A percentile compares a stretch with the other conserved stretches of the same genome.
Conservation (phyloP, 2,329 filamentous ascomycete genomes). For the Alternaria sp. region DNA sequence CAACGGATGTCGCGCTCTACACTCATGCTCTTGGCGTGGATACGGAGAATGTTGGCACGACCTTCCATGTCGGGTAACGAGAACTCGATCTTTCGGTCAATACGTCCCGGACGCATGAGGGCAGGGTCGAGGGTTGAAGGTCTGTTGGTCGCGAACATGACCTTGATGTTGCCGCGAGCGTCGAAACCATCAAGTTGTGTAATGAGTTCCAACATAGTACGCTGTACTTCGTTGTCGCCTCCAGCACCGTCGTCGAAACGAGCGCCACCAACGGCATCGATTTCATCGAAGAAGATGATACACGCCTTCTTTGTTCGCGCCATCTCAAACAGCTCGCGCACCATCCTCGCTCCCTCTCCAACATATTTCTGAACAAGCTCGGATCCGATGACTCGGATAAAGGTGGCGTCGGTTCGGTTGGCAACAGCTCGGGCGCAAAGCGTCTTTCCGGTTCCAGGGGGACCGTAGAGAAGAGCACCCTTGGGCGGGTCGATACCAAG, state of each 20-base stretch:
- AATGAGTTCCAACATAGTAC: conserved; percentile 97
- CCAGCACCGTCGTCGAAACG: conserved; percentile 97
- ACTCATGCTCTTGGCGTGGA: conserved; percentile 99
- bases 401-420: conserved; percentile 97
- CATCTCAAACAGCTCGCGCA: conserved; percentile 99
- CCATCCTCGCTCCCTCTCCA: conserved; percentile 97
- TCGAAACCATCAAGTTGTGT: conserved; percentile 98
- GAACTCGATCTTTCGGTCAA: conserved; percentile 99
- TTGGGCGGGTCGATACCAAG: conserved; percentile 99
- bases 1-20: conserved; percentile 98
- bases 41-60: conserved; percentile 94
- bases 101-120: conserved; percentile 94
- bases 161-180: conserved; percentile 96
- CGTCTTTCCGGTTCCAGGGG: conserved; percentile 98
- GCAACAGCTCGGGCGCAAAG: conserved; percentile 96
- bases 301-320: conserved; percentile 99
- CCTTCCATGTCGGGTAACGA: conserved; percentile 96
- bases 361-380: conserved; percentile 99
- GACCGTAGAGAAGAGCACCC: conserved; percentile 94
- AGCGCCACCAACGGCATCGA: conserved; percentile 93
- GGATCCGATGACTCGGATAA: conserved; percentile 97
- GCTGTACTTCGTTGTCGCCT: conserved; percentile 96
- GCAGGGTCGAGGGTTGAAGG: conserved; percentile 96
- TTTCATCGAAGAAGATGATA: conserved; percentile 99
- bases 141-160: conserved; percentile 99